Percentiles rank a stretch among this genome's conserved stretches.
Evolutionary conservation across 139 green algal genomes (phyloP).

Genomic region (Mychonastes homosphaera): DNA sequence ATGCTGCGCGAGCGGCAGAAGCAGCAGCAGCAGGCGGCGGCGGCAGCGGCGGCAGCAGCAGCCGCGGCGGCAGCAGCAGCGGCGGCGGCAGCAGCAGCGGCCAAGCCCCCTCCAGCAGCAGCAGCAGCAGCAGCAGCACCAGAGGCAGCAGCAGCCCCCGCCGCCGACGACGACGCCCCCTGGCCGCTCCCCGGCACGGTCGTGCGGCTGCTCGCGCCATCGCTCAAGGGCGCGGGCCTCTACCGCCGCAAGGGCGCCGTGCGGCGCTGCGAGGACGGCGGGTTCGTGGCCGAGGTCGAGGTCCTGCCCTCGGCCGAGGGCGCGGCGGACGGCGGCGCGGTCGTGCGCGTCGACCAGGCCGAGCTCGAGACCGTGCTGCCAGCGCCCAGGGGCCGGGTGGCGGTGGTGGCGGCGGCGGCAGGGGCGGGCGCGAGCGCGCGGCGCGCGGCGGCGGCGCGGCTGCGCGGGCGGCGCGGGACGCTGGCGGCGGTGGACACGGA

Average conservation of each 20-base stretch:
- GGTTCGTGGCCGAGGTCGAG: conserved; percentile 87
- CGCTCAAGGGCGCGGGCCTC: neutral
- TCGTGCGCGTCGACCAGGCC: conserved; percentile 78
- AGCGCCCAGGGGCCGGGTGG: conserved; percentile 40
- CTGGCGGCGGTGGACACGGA: conserved; percentile 54
- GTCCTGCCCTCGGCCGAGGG: conserved; percentile 36
- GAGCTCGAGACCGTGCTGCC: conserved; percentile 90
- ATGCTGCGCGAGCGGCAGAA: conserved; percentile 44
- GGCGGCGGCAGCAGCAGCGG: neutral
- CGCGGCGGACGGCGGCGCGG: conserved; percentile 54
- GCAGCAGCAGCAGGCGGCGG: conserved; percentile 20
- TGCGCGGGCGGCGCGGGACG: conserved; percentile 12
- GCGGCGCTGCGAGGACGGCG: conserved; percentile 57
- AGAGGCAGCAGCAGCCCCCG: no score
- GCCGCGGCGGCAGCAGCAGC: neutral
- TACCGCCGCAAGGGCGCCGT: neutral
- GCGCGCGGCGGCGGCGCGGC: neutral
- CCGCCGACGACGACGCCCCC: no score
- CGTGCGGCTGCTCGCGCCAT: no score
- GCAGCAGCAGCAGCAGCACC: conserved; percentile 20
- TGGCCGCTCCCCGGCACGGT: no score
- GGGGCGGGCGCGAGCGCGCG: conserved; percentile 31
- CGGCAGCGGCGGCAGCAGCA: conserved; percentile 21
- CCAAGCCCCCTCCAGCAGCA: neutral
- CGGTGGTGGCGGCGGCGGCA: conserved; percentile 59